These are phyloP conservation scores for Camelina hispida DNA, from an alignment of 345 rosid species.

Conservation along the genomic window DNA sequence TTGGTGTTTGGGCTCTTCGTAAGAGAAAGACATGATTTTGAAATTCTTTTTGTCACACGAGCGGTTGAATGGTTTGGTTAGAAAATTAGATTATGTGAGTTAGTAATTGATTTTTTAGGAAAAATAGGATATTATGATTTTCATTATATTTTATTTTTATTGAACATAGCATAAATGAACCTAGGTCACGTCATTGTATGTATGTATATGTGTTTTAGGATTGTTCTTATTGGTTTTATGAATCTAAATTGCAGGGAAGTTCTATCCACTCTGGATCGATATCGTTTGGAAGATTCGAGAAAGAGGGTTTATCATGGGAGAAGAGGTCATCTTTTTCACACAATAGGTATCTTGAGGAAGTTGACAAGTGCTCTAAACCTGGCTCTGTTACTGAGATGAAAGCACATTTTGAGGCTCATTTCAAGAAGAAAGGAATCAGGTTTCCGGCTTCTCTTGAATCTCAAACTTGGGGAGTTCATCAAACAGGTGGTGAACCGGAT, in stretches of 20 bases:
- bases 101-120: no score
- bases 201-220: neutral
- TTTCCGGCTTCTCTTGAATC: conserved; percentile 56
- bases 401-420: conserved; percentile 90
- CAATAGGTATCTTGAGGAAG: conserved; percentile 92
- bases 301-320: conserved; percentile 80
- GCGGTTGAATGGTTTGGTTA: neutral
- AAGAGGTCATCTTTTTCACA: conserved; percentile 87
- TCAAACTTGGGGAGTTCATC: conserved; percentile 46
- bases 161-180: neutral
- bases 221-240: conserved; percentile 21
- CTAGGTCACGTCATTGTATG: neutral
- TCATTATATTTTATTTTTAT: neutral
- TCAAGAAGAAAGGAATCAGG: conserved; percentile 71
- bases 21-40: neutral
- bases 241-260: conserved; percentile 55
- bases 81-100: no score
- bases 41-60: neutral
- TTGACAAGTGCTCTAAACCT: conserved; percentile 80
- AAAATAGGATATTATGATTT: no score
- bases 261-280: conserved; percentile 81
- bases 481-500: conserved; percentile 37
- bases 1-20: neutral
- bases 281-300: conserved; percentile 94
- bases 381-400: conserved; percentile 84